Conservation (phyloP, 1,284 basidiomycete genomes). For the Ceratobasidium sp. region DNA sequence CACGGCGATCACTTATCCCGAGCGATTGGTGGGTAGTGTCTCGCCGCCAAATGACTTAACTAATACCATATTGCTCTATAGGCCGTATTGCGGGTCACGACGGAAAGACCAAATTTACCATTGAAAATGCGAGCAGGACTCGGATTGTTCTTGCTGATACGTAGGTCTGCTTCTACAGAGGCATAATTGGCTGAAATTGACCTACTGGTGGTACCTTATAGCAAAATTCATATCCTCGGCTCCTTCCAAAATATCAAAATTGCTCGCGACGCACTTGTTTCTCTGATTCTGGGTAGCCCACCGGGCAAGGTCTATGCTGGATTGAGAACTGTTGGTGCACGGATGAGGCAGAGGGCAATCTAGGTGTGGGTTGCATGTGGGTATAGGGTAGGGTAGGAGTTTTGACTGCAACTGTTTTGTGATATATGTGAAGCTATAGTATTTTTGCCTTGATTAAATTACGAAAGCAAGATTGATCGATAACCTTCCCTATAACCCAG, state of each 20-base stretch:
- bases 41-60: background rate
- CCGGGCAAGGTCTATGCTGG: constrained; percentile 97
- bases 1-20: constrained; percentile 97
- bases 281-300: constrained; percentile 93
- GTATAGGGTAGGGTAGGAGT: background rate
- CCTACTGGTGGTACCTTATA: constrained; percentile 54
- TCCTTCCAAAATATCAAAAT: constrained; percentile 98
- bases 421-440: constrained; percentile 13
- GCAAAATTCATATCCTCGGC: constrained; percentile 94
- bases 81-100: constrained; percentile 98
- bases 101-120: constrained; percentile 98
- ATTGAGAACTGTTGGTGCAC: constrained; percentile 88
- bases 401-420: background rate
- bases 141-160: constrained; percentile 97
- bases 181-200: constrained; percentile 26
- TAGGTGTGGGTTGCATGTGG: constrained; percentile 53
- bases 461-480: constrained; percentile 21
- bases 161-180: constrained; percentile 63
- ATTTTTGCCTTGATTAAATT: constrained; percentile 19
- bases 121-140: constrained; percentile 96
- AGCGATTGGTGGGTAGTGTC: constrained; percentile 79
- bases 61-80: constrained; percentile 53
- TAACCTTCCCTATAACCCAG: background rate
- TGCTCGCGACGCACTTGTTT: constrained; percentile 95
- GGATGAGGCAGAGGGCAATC: constrained; percentile 91